These are phyloP conservation scores for Hanseniaspora taiwanica DNA, from an alignment of 805 yeast species.

Conservation along the genomic window DNA sequence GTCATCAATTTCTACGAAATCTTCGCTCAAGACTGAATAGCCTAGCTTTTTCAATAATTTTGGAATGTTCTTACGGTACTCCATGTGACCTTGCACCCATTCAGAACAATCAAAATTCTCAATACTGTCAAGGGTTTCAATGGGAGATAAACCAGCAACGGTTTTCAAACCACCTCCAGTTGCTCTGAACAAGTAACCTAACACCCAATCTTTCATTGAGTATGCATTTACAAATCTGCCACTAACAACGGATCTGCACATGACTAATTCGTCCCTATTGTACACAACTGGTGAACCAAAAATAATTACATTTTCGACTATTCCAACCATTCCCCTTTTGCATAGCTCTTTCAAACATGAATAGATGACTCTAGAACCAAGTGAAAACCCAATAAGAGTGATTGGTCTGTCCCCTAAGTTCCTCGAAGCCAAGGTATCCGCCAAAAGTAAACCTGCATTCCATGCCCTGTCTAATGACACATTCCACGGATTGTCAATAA, in stretches of 20 bases:
- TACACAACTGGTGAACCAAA: conserved; percentile 85
- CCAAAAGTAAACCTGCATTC: conserved; percentile 84
- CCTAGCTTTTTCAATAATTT: conserved; percentile 52
- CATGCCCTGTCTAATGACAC: conserved; percentile 95
- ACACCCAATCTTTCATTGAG: conserved; percentile 87
- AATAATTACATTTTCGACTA: conserved; percentile 75
- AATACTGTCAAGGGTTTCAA: conserved; percentile 48
- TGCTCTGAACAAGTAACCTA: conserved; percentile 90
- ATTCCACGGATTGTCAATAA: conserved; percentile 95
- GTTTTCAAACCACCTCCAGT: conserved; percentile 86
- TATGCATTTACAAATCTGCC: conserved; percentile 86
- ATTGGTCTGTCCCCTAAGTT: conserved; percentile 88
- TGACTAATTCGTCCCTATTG: conserved; percentile 59
- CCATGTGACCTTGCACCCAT: conserved; percentile 89
- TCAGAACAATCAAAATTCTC: conserved; percentile 85
- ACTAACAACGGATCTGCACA: conserved; percentile 76
- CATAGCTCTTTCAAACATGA: conserved; percentile 84
- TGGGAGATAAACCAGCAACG: conserved; percentile 81
- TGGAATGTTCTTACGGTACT: conserved; percentile 91
- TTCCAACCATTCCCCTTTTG: conserved; percentile 71
- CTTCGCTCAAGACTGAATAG: conserved; percentile 77
- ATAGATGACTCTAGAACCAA: conserved; percentile 85
- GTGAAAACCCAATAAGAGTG: conserved; percentile 82
- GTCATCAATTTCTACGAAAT: conserved; percentile 90
- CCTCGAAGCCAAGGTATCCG: conserved; percentile 78